Conservation (phyloP, 331 rosid genomes). For the Quercus tomentella region DNA sequence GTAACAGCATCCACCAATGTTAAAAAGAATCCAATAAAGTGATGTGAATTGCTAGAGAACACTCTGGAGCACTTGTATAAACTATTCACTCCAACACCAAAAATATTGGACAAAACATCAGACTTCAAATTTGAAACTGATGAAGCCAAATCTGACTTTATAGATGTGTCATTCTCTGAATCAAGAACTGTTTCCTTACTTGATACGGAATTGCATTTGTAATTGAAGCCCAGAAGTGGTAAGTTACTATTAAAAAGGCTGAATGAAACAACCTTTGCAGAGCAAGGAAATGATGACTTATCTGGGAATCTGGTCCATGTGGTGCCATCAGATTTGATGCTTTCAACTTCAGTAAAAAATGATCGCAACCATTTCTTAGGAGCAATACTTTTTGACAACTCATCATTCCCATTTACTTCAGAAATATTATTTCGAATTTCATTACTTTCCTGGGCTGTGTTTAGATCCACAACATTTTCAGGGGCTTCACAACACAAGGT, state of each 20-base stretch:
- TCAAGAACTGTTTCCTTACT: constrained; percentile 32
- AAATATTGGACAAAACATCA: constrained; percentile 44
- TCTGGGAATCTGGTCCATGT: constrained; percentile 65
- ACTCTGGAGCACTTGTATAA: constrained; percentile 60
- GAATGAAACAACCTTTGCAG: constrained; percentile 76
- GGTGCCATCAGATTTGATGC: constrained; percentile 44
- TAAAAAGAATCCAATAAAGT: constrained; percentile 63
- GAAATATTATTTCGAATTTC: constrained; percentile 16
- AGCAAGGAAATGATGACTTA: constrained; percentile 63
- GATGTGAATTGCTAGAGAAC: constrained; percentile 75
- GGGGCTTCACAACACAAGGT: constrained; percentile 26
- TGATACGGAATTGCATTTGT: constrained; percentile 22
- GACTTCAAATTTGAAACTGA: constrained; percentile 26
- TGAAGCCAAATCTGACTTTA: constrained; percentile 25
- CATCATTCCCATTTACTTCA: constrained; percentile 12
- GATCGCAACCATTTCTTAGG: constrained; percentile 67
- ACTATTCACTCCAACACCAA: constrained; percentile 54
- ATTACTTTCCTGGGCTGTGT: constrained; percentile 32
- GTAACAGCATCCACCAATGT: constrained; percentile 33
- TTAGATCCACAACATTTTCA: constrained; percentile 26
- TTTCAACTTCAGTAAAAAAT: constrained; percentile 60
- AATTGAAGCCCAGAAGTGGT: constrained; percentile 37
- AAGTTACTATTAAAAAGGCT: constrained; percentile 49
- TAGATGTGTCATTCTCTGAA: constrained; percentile 23
- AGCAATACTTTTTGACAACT: constrained; percentile 25